Evolutionary conservation across 108 stramenopile species (phyloP).

Genomic region (Nitzschia putrida): DNA sequence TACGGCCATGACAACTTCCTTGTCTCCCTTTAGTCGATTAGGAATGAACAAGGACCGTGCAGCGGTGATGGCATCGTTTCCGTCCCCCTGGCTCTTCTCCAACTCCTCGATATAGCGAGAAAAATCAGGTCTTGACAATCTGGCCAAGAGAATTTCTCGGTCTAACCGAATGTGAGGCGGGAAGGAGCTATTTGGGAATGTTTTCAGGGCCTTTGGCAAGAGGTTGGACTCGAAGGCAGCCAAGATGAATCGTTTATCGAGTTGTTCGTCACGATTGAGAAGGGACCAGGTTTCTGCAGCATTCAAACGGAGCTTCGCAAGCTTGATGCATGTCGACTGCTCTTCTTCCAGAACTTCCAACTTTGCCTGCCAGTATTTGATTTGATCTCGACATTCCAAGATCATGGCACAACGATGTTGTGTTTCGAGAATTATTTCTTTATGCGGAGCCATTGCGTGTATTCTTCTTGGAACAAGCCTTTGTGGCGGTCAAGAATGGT

Average conservation of each 20-base stretch:
- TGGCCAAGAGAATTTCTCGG: slow-evolving; percentile 31
- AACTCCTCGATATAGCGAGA: not conserved
- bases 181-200: slow-evolving; percentile 23
- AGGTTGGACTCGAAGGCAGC: slow-evolving; percentile 30
- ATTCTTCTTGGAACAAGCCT: too few relatives aligned
- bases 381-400: slow-evolving; percentile 36
- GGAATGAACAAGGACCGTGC: slow-evolving; percentile 31
- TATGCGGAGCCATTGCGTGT: not conserved
- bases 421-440: slow-evolving; percentile 8
- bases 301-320: slow-evolving; percentile 29
- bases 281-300: slow-evolving; percentile 19
- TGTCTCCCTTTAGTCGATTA: slow-evolving; percentile 24
- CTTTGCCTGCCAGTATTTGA: slow-evolving; percentile 29
- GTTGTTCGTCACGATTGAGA: slow-evolving; percentile 11
- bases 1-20: slow-evolving; percentile 29
- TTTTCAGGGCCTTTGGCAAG: slow-evolving; percentile 21
- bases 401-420: slow-evolving; percentile 28
- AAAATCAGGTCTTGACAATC: slow-evolving; percentile 24
- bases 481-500: too few relatives aligned
- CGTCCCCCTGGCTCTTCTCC: not conserved
- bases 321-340: slow-evolving; percentile 29
- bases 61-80: not conserved
- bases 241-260: slow-evolving; percentile 31
- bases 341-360: slow-evolving; percentile 33
- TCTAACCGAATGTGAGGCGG: slow-evolving; percentile 24